Percentiles rank a stretch among this genome's conserved stretches.
Evolutionary conservation across 257 asterid species (phyloP).

Genomic region (Penstemon newberryi): DNA sequence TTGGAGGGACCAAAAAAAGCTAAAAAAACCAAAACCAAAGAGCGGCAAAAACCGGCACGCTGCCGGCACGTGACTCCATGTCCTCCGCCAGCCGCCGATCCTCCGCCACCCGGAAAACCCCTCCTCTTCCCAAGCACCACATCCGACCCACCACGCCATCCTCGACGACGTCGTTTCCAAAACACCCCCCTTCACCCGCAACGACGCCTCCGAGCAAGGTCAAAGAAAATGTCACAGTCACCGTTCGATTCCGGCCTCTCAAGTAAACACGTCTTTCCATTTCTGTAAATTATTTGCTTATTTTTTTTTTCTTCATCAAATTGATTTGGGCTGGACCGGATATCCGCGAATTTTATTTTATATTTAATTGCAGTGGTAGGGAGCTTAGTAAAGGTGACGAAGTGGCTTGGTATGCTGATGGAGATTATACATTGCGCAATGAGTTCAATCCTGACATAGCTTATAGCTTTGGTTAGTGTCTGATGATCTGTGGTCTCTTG

Average conservation of each 20-base stretch:
- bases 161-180: conserved; percentile 28
- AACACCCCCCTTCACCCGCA: conserved; percentile 29
- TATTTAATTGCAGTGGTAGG: conserved; percentile 50
- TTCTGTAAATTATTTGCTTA: not conserved
- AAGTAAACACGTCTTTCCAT: conserved; percentile 38
- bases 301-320: not conserved
- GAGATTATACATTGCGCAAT: conserved; percentile 67
- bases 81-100: conserved; percentile 47
- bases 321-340: conserved; percentile 39
- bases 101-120: conserved; percentile 46
- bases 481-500: conserved; percentile 7
- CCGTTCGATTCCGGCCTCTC: conserved; percentile 93
- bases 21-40: conserved; percentile 21
- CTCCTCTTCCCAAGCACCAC: conserved; percentile 29
- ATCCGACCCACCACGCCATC: conserved; percentile 31
- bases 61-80: conserved; percentile 38
- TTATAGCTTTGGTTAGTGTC: conserved; percentile 59
- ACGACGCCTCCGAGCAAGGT: conserved; percentile 37
- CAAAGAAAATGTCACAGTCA: conserved; percentile 77
- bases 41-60: conserved; percentile 37
- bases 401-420: conserved; percentile 90
- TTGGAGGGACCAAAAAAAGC: conserved; percentile 30
- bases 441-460: conserved; percentile 64
- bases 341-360: not conserved
- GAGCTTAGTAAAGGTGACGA: conserved; percentile 84